Base-by-base conservation (phyloP, 1,284 basidiomycete species). In the Gymnopus androsaceus region DNA sequence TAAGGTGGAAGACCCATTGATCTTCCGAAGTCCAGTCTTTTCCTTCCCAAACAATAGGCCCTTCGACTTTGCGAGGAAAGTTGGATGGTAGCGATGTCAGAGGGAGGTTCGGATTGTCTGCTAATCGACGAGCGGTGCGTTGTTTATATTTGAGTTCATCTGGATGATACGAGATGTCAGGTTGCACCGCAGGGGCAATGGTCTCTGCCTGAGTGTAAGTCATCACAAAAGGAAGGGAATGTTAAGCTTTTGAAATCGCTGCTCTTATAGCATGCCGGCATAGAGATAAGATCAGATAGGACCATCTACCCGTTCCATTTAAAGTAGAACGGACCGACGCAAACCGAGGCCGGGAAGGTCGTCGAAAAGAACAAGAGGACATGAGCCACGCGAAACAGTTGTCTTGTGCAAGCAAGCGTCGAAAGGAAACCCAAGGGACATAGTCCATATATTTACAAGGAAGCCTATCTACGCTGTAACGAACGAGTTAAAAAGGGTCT, bases 111-210 rank as follows among this genome's bases (percentile, higher is more conserved):
- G 74, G 72, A 51, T 77, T 67, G 51, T 73, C 69, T 19, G 67
- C 64, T 3, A 77, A 66, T 6, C 73, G 65, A 17, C 69, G 67
- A 1, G 68, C 69, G n/a, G 66, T 72, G 21, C 75, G 69, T 31
- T 68, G 67, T n/a, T 64, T 58, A 45, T 69, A 77, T 48, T 75
- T 75, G 17, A 60, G 66, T 44, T 69, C 63, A 46, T 75, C 69
- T 2, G 75, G 76, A 49, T 76, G 74, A 55, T 78, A 78, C 28
- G 67, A 63, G 51, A 77, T 75, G 53, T 77, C 74, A 12, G 74
- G 75, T 58, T 75, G 75, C 41, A 59, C 59, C 37, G 51, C 36
- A 31, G 60, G 14, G 3, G 50, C 48, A 47, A 58, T 61, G 30
- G 56, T 57, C 17, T 31, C 30, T 28, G 36, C 41, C 27, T 28